These are phyloP conservation scores for Bipolaris victoriae DNA, from an alignment of 2,329 filamentous ascomycete species.

Conservation along the genomic window DNA sequence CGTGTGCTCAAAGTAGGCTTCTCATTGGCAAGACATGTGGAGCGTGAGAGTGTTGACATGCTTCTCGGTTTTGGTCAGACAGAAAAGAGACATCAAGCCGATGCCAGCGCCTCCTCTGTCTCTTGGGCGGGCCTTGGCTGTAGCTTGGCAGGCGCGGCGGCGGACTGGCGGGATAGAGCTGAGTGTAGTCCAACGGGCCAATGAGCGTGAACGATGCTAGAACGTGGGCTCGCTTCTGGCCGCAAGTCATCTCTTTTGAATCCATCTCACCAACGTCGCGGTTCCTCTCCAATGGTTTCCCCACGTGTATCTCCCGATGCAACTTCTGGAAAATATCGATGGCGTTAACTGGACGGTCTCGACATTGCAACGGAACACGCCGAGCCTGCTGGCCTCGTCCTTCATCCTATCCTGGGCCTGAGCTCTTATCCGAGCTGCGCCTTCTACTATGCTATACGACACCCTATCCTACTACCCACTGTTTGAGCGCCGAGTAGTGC, in stretches of 20 bases:
- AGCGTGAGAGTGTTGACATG: neutral
- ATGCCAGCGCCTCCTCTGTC: neutral
- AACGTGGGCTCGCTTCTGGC: neutral
- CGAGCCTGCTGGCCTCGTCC: neutral
- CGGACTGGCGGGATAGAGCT: neutral
- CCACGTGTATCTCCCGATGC: neutral
- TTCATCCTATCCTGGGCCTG: neutral
- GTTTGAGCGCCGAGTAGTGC: neutral
- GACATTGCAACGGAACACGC: neutral
- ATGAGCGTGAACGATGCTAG: neutral
- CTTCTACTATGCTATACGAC: neutral
- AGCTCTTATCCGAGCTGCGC: neutral
- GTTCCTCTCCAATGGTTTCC: neutral
- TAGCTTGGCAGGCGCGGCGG: neutral
- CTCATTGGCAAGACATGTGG: conserved; percentile 17
- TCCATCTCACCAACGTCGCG: neutral
- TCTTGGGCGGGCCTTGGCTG: conserved; percentile 3
- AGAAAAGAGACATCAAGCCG: conserved; percentile 12
- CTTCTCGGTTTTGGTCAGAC: neutral
- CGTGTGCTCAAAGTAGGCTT: conserved; percentile 21
- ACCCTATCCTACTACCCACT: neutral
- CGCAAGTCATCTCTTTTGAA: neutral
- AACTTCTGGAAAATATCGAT: neutral
- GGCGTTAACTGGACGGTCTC: neutral
- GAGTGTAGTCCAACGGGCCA: neutral